phyloP scores from a whole-genome alignment of 208 protist genomes.

The Tritrichomonas foetus region DNA sequence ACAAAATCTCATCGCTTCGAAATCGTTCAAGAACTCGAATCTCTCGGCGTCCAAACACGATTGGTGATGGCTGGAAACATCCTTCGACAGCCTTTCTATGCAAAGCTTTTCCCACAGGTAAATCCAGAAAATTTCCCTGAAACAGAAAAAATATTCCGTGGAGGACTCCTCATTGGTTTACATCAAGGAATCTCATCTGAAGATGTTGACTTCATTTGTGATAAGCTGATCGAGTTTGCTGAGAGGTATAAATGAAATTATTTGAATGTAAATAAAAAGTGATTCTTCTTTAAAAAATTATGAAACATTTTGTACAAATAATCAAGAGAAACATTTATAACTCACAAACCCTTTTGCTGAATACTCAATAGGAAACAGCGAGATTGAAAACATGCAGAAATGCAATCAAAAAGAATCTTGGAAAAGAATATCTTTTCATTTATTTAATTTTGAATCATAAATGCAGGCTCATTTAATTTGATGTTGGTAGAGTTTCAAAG shows the following conservation, averaged over 20 bases:
- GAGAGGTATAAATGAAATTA: not conserved
- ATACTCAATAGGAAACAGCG: too few species aligned
- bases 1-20: slow-evolving; percentile 37
- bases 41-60: slow-evolving; percentile 45
- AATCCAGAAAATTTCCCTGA: not conserved
- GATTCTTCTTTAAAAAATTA: too few species aligned
- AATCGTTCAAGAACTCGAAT: slow-evolving; percentile 46
- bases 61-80: slow-evolving; percentile 53
- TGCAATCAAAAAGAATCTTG: too few species aligned
- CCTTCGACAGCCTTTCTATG: slow-evolving; percentile 49
- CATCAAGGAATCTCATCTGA: not conserved
- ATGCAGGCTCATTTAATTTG: too few species aligned
- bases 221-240: not conserved
- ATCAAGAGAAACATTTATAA: too few species aligned
- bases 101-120: not conserved
- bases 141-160: not conserved
- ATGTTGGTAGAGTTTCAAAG: too few species aligned
- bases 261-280: too few species aligned
- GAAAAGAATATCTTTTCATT: too few species aligned
- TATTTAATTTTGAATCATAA: too few species aligned
- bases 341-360: too few species aligned
- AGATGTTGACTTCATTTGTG: not conserved
- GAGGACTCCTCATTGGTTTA: slow-evolving; percentile 5
- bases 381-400: too few species aligned
- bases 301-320: too few species aligned